Evolutionary conservation across 139 green algal species (phyloP).

Genomic region (Ettlia oleoabundans): DNA sequence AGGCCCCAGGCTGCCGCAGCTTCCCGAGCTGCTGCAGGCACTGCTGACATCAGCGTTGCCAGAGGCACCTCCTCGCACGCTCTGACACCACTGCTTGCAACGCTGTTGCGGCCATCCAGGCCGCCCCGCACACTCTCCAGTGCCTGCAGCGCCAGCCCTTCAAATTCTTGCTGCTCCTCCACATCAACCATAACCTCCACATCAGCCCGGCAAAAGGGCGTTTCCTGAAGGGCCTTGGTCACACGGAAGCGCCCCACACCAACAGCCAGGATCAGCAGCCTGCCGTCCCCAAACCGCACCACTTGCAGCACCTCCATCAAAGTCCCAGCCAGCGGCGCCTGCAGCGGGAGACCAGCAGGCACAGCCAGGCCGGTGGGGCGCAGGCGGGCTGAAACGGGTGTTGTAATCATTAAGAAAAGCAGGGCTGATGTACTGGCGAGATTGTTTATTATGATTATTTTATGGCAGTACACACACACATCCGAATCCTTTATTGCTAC

Average conservation of each 20-base stretch:
- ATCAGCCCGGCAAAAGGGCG: slow-evolving; percentile 52
- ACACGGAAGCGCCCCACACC: slow-evolving; percentile 55
- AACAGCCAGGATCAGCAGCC: slow-evolving; percentile 57
- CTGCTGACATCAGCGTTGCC: slow-evolving; percentile 1
- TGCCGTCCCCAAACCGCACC: slow-evolving; percentile 54
- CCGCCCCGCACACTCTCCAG: slow-evolving; percentile 2
- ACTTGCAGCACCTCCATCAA: slow-evolving; percentile 57
- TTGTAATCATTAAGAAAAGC: no score
- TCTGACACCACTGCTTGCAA: no score
- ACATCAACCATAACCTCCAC: slow-evolving; percentile 51
- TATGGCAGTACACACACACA: neutral
- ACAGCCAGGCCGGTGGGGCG: neutral
- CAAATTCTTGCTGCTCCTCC: slow-evolving; percentile 40
- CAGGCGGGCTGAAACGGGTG: neutral
- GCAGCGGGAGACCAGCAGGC: neutral
- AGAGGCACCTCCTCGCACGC: neutral
- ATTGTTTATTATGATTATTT: no score
- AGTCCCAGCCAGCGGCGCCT: slow-evolving; percentile 49
- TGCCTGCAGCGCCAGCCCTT: slow-evolving; percentile 17
- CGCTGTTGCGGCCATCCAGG: neutral
- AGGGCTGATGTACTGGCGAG: no score
- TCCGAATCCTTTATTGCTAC: neutral
- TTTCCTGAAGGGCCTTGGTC: neutral
- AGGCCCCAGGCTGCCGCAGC: slow-evolving; percentile 11
- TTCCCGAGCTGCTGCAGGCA: slow-evolving; percentile 14